phyloP scores from a whole-genome alignment of 495 filamentous ascomycete species.

The Penicillium subrubescens region DNA sequence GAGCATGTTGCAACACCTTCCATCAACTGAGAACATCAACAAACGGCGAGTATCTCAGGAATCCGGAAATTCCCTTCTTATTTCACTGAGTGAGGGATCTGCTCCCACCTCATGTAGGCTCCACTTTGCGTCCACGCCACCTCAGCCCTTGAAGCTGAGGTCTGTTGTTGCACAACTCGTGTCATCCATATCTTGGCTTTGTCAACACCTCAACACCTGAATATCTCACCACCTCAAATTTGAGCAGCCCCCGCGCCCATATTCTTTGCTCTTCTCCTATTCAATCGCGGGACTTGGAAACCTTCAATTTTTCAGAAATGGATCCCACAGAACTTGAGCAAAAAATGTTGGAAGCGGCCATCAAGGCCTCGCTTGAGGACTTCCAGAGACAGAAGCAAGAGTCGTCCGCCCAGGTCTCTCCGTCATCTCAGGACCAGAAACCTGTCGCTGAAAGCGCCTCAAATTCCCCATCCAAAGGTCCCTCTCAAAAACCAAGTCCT shows the following conservation, averaged over 20 bases:
- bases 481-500: background rate
- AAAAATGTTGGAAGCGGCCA: slow-evolving; percentile 2
- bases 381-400: background rate
- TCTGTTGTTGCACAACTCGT: background rate
- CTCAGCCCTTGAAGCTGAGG: background rate
- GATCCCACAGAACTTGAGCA: background rate
- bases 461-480: background rate
- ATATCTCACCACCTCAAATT: background rate
- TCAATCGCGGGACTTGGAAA: background rate
- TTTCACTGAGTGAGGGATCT: background rate
- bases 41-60: background rate
- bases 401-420: background rate
- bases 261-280: background rate
- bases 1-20: background rate
- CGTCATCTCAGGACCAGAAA: background rate
- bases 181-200: background rate
- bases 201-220: background rate
- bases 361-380: slow-evolving; percentile 1
- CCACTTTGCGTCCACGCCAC: background rate
- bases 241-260: background rate
- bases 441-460: background rate
- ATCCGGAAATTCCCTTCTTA: background rate
- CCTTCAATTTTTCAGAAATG: background rate
- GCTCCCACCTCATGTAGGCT: background rate
- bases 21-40: background rate